Evolutionary conservation across 2,329 filamentous ascomycete genomes (phyloP).

Genomic region (Aspergillus ochraceus): DNA sequence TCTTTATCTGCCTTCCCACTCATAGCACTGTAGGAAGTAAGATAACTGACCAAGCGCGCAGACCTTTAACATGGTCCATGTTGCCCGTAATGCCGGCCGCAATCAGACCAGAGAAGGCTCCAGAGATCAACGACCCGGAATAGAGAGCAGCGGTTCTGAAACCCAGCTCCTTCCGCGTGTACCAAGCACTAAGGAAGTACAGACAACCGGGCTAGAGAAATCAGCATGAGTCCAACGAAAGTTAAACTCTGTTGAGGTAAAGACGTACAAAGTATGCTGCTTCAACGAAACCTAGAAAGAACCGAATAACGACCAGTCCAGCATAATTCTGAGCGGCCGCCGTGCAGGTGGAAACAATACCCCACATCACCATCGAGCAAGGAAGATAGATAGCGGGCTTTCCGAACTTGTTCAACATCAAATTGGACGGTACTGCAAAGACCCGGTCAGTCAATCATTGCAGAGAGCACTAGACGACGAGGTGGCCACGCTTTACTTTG

Average conservation of each 20-base stretch:
- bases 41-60: slow-evolving; percentile 56
- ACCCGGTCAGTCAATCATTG: background rate
- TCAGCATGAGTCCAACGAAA: slow-evolving; percentile 53
- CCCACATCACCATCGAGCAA: slow-evolving; percentile 60
- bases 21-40: no score
- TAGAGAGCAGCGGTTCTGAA: slow-evolving; percentile 51
- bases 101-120: slow-evolving; percentile 69
- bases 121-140: slow-evolving; percentile 67
- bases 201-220: slow-evolving; percentile 50
- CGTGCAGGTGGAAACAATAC: slow-evolving; percentile 55
- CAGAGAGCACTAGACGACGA: background rate
- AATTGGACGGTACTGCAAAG: slow-evolving; percentile 46
- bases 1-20: background rate
- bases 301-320: slow-evolving; percentile 46
- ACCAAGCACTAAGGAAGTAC: slow-evolving; percentile 58
- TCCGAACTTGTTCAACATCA: slow-evolving; percentile 52
- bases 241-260: background rate
- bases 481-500: slow-evolving; percentile 41
- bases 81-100: slow-evolving; percentile 66
- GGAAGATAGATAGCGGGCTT: slow-evolving; percentile 55
- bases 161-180: slow-evolving; percentile 63
- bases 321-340: slow-evolving; percentile 49
- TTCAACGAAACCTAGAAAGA: slow-evolving; percentile 46
- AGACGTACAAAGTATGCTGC: slow-evolving; percentile 45
- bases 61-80: slow-evolving; percentile 57